Evolutionary conservation across 257 asterid species (phyloP), one percentile per base, ranked within the genome.

Genomic region (Eustoma russellianum): DNA sequence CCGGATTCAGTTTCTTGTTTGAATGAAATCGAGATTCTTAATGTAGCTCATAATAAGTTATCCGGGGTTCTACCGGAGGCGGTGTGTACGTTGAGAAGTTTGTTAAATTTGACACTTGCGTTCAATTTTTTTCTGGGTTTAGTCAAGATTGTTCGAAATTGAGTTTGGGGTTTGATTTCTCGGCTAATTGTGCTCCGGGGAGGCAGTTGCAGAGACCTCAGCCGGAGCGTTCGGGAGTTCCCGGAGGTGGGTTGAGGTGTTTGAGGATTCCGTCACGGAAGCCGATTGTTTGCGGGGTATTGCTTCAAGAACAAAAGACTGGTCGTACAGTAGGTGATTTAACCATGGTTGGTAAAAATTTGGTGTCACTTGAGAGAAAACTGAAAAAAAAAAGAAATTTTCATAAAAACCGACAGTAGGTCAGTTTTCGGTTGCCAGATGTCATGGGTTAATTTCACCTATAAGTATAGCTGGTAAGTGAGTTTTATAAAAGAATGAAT

Each of bases 101-200:
- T 90, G 5, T 0, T 78, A 61, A 86, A 90, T 70, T 56, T 90
- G 65, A 86, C 94, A 0, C 82, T 86, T 3, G 76, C 96, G 0
- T 85, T 74, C 33, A 90, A 90, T 90, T 80, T 82, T 83, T 90
- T 56, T 81, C 93, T 0, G 96, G 94, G 61, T 71, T 81, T 50
- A 73, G 79, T 49, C 79, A 83, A 12, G 94, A 80, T 52, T 90
- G 98, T 52, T 63, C 75, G 14, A 75, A 63, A 10, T 50, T 85
- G 71, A 78, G 78, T 18, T 61, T 67, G 8, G 90, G 94, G 0
- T 82, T 90, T 41, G 94, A 90, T 72, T 83, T 86, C 76, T 78
- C 96, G 5, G 48, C 78, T 14, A 90, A 90, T 59, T 90, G 98
- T 57, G 79, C 83, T n/a, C 95, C 96, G 0, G 94, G 96, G 9